phyloP scores from a whole-genome alignment of 768 basidiomycete genomes.

The Calocybe indica region DNA sequence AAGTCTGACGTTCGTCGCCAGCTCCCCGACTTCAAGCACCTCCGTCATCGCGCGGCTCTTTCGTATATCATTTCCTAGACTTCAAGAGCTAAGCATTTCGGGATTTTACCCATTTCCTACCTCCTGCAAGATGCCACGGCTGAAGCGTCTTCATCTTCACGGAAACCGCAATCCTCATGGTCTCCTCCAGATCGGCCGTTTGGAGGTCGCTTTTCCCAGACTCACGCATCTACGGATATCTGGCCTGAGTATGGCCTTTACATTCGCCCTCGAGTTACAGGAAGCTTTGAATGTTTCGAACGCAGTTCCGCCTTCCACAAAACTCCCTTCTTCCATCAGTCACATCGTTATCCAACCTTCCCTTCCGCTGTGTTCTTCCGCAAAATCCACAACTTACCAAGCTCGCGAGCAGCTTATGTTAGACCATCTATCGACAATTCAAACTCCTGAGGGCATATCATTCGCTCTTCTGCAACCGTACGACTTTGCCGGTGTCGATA shows the following conservation, averaged over 20 bases:
- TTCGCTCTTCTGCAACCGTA: no score
- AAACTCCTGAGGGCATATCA: not conserved
- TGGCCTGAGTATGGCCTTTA: slow-evolving; percentile 34
- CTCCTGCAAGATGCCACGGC: slow-evolving; percentile 27
- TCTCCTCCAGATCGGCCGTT: slow-evolving; percentile 19
- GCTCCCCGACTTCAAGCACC: slow-evolving; percentile 29
- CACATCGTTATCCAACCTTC: no score
- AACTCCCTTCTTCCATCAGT: no score
- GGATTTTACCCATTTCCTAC: slow-evolving; percentile 49
- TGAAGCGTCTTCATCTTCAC: slow-evolving; percentile 36
- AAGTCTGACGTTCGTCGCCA: slow-evolving; percentile 30
- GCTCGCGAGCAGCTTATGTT: not conserved
- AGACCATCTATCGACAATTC: not conserved
- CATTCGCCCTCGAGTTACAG: slow-evolving; percentile 36
- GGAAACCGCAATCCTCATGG: slow-evolving; percentile 49
- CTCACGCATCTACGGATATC: slow-evolving; percentile 34
- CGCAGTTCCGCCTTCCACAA: no score
- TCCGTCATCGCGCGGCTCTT: slow-evolving; percentile 36
- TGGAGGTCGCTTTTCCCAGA: not conserved
- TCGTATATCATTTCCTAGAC: slow-evolving; percentile 31
- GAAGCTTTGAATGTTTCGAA: slow-evolving; percentile 13
- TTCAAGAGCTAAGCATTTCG: slow-evolving; percentile 34
- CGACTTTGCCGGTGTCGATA: no score
- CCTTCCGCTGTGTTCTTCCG: not conserved
- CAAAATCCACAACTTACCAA: not conserved